Base-by-base conservation (phyloP, 2,329 filamentous ascomycete genomes). In the Canariomyces notabilis region DNA sequence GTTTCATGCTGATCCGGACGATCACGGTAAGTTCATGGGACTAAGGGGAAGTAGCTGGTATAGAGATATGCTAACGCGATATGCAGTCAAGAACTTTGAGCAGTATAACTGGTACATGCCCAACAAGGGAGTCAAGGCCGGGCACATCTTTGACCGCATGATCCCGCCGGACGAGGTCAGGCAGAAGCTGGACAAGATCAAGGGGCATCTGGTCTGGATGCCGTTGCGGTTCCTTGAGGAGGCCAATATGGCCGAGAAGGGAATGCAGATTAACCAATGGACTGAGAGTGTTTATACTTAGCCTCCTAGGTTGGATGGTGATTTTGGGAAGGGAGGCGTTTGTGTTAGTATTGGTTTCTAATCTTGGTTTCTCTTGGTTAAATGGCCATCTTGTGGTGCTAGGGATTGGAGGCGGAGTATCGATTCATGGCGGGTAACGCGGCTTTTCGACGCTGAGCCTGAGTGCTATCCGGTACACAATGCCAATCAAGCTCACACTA, bases 141-240 rank as follows among this genome's bases (percentile, higher is more conserved):
- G 93, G 0, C 93, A 97, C 66, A 75, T 97, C 49, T 95, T 87
- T 59, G 89, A 94, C 63, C 79, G 79, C 48, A 88, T 85, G 65
- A 76, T 85, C 64, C 84, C 86, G 0, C 77, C 82, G 0, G 73
- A 82, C 19, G 83, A 94, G 45, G 81, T 93, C 6, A 77, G 87
- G 14, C 65, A 75, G 54, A 89, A 91, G 64, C 71, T 97, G 40
- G 82, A 89, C 58, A 75, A 84, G 60, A 80, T 97, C 56, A 83
- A 82, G 68, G 91, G 91, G 0, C 91, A 97, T 70, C 66, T 97
- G 33, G 91, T 97, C 6, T 94, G 88, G 87, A 91, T 95, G 83
- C 89, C 89, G n/a, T 65, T 97, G 59, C 80, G 89, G 37, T 97
- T 95, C 63, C 67, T 97, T 61, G 75, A 79, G 58, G 82, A 95